Evolutionary conservation across 306 rosid genomes (phyloP), one percentile per base, ranked within the genome.

Genomic region (Chamaecrista fasciculata): DNA sequence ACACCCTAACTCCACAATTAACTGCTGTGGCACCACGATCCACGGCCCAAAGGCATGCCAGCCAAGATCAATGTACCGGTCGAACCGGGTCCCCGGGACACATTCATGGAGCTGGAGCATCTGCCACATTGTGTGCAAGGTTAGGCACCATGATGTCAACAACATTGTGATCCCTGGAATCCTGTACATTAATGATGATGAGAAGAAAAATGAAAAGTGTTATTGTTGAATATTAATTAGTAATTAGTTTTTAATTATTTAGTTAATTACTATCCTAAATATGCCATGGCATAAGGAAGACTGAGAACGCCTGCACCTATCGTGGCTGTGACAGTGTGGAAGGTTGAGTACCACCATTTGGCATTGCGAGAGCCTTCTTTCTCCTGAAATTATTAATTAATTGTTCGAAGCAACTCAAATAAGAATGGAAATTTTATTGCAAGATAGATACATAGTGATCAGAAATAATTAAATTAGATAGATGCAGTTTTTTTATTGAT

Each of bases 281-380:
- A 92, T 50, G 96, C 92, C 96, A 92, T 87, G 83, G 95, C 96
- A 50, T 87, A 85, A 16, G 97, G 95, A 34, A 92, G 76, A 80
- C 92, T 89, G 72, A 89, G 95, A 66, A 89, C 98, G 29, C 95
- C 95, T 4, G 95, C 98, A 7, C 97, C 97, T 12, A 89, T 89
- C 97, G 85, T 92, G 62, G 97, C 95, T 2, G 96, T 92, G 70
- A 89, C 97, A 4, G 83, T 68, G 76, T 92, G 97, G 68, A 92
- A 92, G 72, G 97, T 89, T 58, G 96, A 82, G 86, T 92, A 86
- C 95, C 91, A 89, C 97, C 97, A 92, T 82, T 89, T 92, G 66
- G 95, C 95, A 2, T 46, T 63, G 62, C 95, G 89, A n/a, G 81
- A 4, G 16, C 83, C 55, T 65, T 77, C 87, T 33, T 83, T 83